Evolutionary conservation across 164 flowering plant species (phyloP).

Genomic region (Buxus sempervirens): DNA sequence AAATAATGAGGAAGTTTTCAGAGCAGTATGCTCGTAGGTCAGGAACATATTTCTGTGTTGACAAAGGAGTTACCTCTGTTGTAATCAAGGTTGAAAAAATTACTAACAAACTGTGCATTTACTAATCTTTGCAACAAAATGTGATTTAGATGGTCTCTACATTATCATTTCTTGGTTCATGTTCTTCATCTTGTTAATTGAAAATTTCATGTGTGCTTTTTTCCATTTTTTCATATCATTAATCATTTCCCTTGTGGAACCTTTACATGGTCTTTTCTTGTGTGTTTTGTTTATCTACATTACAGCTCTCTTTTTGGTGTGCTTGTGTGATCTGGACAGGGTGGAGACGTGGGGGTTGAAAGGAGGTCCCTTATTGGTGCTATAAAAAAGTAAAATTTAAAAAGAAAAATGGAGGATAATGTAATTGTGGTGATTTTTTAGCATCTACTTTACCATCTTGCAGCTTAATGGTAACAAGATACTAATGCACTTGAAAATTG

Average conservation of each 20-base stretch:
- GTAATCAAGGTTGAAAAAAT: slow-evolving; percentile 70
- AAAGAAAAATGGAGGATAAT: too few species aligned
- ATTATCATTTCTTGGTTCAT: not conserved
- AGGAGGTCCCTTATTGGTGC: not conserved
- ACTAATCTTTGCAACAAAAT: too few species aligned
- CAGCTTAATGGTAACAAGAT: not conserved
- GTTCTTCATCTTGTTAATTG: not conserved
- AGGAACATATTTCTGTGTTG: slow-evolving; percentile 91
- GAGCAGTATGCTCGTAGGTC: slow-evolving; percentile 96
- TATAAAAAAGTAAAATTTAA: too few species aligned
- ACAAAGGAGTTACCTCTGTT: slow-evolving; percentile 93
- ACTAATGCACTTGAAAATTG: not conserved
- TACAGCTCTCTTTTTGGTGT: too few species aligned
- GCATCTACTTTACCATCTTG: not conserved
- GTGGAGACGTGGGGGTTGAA: not conserved
- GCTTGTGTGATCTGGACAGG: not conserved
- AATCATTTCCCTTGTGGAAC: not conserved
- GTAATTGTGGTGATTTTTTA: not conserved
- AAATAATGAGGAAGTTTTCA: slow-evolving; percentile 97
- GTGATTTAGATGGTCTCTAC: too few species aligned
- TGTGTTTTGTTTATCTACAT: not conserved
- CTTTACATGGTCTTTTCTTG: not conserved
- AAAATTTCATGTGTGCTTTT: not conserved
- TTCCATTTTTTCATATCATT: not conserved
- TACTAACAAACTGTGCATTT: not conserved